These are phyloP conservation scores for Coffea canephora DNA, from an alignment of 257 asterid genomes.

Conservation along the genomic window DNA sequence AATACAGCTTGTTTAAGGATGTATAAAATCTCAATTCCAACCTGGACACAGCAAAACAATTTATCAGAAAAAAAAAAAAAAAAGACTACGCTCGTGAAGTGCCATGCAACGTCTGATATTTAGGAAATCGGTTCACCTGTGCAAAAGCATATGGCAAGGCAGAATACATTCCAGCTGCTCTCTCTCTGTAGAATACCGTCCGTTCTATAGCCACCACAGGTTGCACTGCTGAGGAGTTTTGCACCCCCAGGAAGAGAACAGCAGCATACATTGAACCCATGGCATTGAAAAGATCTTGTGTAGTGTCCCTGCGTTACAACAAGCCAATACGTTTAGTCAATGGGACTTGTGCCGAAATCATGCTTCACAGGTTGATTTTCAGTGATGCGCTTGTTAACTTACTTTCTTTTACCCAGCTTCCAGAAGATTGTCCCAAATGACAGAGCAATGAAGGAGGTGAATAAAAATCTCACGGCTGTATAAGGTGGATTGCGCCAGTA, in stretches of 20 bases:
- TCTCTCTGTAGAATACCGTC: constrained; percentile 76
- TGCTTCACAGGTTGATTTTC: background rate
- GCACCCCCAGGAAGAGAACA: constrained; percentile 54
- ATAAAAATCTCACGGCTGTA: constrained; percentile 61
- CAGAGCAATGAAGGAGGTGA: constrained; percentile 58
- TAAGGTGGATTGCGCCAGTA: constrained; percentile 85
- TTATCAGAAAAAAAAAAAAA: background rate
- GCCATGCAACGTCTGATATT: background rate
- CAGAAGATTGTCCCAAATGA: constrained; percentile 76
- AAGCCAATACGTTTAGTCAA: constrained; percentile 8
- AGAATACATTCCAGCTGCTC: constrained; percentile 84
- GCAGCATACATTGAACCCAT: constrained; percentile 77
- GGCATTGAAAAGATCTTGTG: constrained; percentile 58
- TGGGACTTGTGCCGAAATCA: background rate
- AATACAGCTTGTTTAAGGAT: constrained; percentile 44
- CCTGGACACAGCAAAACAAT: constrained; percentile 30
- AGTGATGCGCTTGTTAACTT: constrained; percentile 15
- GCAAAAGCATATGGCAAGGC: constrained; percentile 78
- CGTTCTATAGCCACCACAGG: constrained; percentile 81
- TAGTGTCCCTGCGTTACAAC: constrained; percentile 28
- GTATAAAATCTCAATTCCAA: constrained; percentile 60
- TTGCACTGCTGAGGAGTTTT: constrained; percentile 61
- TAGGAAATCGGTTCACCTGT: constrained; percentile 33
- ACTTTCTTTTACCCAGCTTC: constrained; percentile 64
- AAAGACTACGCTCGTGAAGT: background rate